Conservation (phyloP, 2,329 filamentous ascomycete species). For the Sarocladium strictum region DNA sequence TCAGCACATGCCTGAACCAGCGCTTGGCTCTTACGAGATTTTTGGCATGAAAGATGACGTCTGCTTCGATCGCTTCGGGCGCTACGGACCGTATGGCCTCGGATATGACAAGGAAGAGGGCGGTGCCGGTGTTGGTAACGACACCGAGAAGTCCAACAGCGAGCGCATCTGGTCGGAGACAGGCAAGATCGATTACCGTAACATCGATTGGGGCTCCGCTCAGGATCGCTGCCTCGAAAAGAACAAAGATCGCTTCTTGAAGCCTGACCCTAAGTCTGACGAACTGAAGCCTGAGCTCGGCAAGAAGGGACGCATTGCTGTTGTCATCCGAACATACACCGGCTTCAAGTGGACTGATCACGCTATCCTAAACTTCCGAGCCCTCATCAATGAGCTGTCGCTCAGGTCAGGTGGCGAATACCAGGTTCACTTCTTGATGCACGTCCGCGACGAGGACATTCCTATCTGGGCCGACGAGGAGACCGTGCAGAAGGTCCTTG, state of each 20-base stretch:
- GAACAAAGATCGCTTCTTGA: constrained; percentile 58
- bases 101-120: constrained; percentile 73
- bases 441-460: constrained; percentile 72
- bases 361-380: constrained; percentile 73
- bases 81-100: constrained; percentile 77
- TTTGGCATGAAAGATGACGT: constrained; percentile 71
- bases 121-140: constrained; percentile 64
- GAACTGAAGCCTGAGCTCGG: constrained; percentile 21
- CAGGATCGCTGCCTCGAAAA: constrained; percentile 48
- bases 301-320: constrained; percentile 58
- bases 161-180: constrained; percentile 50
- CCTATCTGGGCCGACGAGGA: constrained; percentile 77
- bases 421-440: constrained; percentile 73
- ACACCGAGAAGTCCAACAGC: constrained; percentile 64
- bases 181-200: constrained; percentile 50
- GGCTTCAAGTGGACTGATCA: constrained; percentile 75
- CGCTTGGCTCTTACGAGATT: constrained; percentile 69
- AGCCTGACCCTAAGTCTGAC: constrained; percentile 32
- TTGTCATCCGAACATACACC: constrained; percentile 75
- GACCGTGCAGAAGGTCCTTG: constrained; percentile 65
- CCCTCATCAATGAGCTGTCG: constrained; percentile 72
- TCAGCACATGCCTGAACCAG: constrained; percentile 69
- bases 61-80: constrained; percentile 83
- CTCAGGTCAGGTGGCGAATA: constrained; percentile 78
- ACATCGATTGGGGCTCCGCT: constrained; percentile 48